Conservation (phyloP, 768 basidiomycete genomes). For the Phanerochaete carnosa region DNA sequence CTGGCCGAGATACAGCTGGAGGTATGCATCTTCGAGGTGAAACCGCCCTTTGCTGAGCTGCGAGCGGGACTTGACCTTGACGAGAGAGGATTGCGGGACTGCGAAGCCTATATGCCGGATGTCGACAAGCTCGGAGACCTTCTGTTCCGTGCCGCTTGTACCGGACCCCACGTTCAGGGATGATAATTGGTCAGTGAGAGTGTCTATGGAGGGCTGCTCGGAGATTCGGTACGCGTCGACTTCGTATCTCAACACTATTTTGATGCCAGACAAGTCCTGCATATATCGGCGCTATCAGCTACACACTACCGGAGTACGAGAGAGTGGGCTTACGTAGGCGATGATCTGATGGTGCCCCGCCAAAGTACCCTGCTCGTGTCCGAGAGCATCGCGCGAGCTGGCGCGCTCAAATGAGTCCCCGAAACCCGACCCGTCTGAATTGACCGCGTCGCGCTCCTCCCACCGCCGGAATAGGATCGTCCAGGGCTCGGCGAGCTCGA, state of each 20-base stretch:
- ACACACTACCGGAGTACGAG: too few relatives aligned
- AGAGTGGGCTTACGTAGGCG: constrained; percentile 28
- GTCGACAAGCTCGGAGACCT: not conserved
- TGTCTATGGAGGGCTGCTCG: constrained; percentile 9
- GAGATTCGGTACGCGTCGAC: constrained; percentile 34
- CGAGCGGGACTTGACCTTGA: constrained; percentile 10
- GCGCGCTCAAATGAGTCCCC: constrained; percentile 56
- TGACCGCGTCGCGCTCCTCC: constrained; percentile 33
- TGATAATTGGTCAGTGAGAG: constrained; percentile 17
- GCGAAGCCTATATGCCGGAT: not conserved
- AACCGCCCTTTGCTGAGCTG: not conserved
- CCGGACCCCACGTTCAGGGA: constrained; percentile 8
- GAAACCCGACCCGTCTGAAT: constrained; percentile 35
- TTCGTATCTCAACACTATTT: constrained; percentile 57
- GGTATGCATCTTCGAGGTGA: constrained; percentile 36
- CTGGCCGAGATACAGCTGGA: too few relatives aligned
- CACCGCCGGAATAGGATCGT: constrained; percentile 61
- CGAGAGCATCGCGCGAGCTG: constrained; percentile 15
- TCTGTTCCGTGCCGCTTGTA: not conserved
- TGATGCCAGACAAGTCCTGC: constrained; percentile 57
- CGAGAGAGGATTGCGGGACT: constrained; percentile 6
- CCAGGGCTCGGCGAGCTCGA: constrained; percentile 55
- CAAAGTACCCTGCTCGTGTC: constrained; percentile 5
- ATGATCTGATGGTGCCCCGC: constrained; percentile 20
- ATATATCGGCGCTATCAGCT: not conserved